Evolutionary conservation across 2,329 filamentous ascomycete species (phyloP), one percentile per base, ranked within the genome.

Genomic region (Xylariaceae sp.): DNA sequence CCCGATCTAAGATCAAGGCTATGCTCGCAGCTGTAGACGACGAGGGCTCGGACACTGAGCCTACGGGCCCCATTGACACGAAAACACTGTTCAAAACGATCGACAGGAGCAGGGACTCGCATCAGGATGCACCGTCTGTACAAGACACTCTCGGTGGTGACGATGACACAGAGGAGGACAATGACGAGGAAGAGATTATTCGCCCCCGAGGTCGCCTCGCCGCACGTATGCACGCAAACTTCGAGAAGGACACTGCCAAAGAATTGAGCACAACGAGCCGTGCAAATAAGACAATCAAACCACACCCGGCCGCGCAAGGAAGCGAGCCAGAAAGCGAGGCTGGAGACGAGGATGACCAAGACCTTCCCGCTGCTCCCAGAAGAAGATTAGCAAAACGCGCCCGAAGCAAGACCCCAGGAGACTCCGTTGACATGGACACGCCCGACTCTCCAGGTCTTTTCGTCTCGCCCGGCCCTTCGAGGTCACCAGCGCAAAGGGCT

Each of bases 1-100:
- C 77, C 4, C 66, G 64, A 31, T 73, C 78, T 16, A 82, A 79
- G 50, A 67, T 81, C 37, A 68, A 64, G 50, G 74, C 76, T 16
- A 60, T 80, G 38, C 56, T 81, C 19, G 77, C 71, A 19, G 62
- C 66, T 1, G 61, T 79, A 9, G 71, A 74, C 32, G 46, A 52
- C 39, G 68, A 62, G 44, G 72, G 71, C 45, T 74, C 74, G 9
- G 75, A 74, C 9, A 69, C 73, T n/a, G 60, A 64, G 9, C 48
- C 34, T 33, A 51, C 39, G 3, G 40, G 42, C 4, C 49, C 53
- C 35, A 54, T 59, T 33, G 49, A 56, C 32, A 36, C 46, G 3
- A 56, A 56, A 36, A 26, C 48, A 4, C 39, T 61, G 4, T 57
- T 58, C 43, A 52, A 56, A 31, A 33, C 49, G 15, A 45, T 46